Evolutionary conservation across 192 early-diverging fungal species (phyloP).

Genomic region (Phlyctochytrium bullatum): DNA sequence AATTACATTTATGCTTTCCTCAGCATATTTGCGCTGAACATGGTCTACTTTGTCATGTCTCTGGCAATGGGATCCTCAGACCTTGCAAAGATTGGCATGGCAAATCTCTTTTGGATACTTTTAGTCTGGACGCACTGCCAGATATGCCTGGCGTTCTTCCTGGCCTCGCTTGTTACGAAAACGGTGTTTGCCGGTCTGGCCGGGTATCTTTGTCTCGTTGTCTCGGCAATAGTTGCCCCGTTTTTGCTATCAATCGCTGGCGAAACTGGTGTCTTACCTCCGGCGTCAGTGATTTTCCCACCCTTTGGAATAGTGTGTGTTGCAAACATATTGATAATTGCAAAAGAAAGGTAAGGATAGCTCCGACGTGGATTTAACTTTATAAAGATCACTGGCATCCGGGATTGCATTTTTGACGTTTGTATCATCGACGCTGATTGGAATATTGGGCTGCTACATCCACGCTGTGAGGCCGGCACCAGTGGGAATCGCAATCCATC

Average conservation of each 20-base stretch:
- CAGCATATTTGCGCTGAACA: slow-evolving; percentile 14
- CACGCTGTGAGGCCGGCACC: slow-evolving; percentile 24
- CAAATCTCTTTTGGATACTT: slow-evolving; percentile 7
- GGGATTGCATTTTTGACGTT: slow-evolving; percentile 17
- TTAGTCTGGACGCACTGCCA: slow-evolving; percentile 30
- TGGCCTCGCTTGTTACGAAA: slow-evolving; percentile 22
- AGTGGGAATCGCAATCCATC: slow-evolving; percentile 25
- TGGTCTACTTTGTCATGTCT: slow-evolving; percentile 17
- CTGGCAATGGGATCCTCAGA: not conserved
- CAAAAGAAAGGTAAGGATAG: too few species aligned
- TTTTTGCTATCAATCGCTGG: slow-evolving; percentile 22
- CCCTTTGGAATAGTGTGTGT: slow-evolving; percentile 8
- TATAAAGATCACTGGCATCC: too few species aligned
- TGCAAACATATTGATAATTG: slow-evolving; percentile 7
- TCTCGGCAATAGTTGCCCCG: slow-evolving; percentile 15
- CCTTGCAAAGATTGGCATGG: not conserved
- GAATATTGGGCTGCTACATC: slow-evolving; percentile 23
- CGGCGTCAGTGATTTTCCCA: slow-evolving; percentile 16
- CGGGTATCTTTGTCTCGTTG: slow-evolving; percentile 19
- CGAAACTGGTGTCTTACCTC: slow-evolving; percentile 12
- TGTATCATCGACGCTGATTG: slow-evolving; percentile 4
- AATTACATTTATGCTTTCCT: slow-evolving; percentile 28
- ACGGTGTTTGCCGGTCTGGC: slow-evolving; percentile 11
- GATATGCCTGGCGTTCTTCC: slow-evolving; percentile 27
- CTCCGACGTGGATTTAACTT: too few species aligned